These are phyloP conservation scores for Aphanomyces cochlioides DNA, from an alignment of 352 stramenopile species.

Conservation along the genomic window DNA sequence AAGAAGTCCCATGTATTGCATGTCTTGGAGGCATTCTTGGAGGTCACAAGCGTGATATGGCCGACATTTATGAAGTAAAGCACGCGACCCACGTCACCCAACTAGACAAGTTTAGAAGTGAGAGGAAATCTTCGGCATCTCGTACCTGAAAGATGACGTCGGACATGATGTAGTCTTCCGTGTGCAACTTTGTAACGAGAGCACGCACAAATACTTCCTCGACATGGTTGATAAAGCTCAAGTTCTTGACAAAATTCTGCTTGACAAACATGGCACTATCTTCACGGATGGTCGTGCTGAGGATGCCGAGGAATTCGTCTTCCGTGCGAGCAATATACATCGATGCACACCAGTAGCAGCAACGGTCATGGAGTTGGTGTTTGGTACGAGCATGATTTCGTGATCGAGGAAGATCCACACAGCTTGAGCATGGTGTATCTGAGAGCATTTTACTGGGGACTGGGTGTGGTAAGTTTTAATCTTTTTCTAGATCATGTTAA, in stretches of 20 bases:
- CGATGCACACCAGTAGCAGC: too few species aligned
- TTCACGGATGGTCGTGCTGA: constrained; percentile 8
- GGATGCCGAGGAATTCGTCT: constrained; percentile 12
- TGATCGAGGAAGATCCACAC: constrained; percentile 57
- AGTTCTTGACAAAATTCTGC: constrained; percentile 13
- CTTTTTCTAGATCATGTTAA: not conserved
- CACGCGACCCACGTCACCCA: constrained; percentile 14
- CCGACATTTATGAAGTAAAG: constrained; percentile 26
- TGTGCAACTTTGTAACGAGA: constrained; percentile 16
- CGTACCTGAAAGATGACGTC: constrained; percentile 28
- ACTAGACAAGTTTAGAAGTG: not conserved
- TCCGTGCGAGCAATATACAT: not conserved
- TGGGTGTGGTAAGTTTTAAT: constrained; percentile 29
- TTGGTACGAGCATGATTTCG: constrained; percentile 66
- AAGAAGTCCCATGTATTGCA: constrained; percentile 10
- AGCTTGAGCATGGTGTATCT: constrained; percentile 34
- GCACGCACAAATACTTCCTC: constrained; percentile 24
- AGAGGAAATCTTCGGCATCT: too few species aligned
- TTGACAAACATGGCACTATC: constrained; percentile 29
- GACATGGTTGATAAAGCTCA: constrained; percentile 1
- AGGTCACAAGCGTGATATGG: not conserved
- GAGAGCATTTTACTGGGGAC: constrained; percentile 41
- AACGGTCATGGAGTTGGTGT: not conserved
- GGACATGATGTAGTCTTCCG: constrained; percentile 16
- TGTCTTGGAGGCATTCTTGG: constrained; percentile 16